These are phyloP conservation scores for Trichoderma atrobrunneum DNA, from an alignment of 2,329 filamentous ascomycete species.

Conservation along the genomic window DNA sequence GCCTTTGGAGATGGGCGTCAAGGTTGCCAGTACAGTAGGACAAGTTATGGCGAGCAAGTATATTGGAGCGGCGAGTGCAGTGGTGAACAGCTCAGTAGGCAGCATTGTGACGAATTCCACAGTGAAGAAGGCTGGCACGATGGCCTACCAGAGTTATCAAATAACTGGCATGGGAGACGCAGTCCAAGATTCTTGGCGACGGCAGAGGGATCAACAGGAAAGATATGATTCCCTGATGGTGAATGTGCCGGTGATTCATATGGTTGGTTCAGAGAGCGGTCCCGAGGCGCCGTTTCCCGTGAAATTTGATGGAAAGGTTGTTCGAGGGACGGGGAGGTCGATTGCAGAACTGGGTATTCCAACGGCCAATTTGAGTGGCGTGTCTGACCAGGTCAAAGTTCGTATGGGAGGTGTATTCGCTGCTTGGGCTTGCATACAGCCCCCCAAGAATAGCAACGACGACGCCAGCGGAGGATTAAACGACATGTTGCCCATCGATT, in stretches of 20 bases:
- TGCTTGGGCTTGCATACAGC: conserved; percentile 55
- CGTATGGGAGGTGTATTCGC: conserved; percentile 62
- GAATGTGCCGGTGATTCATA: conserved; percentile 31
- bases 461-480: conserved; percentile 25
- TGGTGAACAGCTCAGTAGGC: conserved; percentile 42
- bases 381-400: conserved; percentile 52
- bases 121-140: conserved; percentile 40
- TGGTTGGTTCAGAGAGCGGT: conserved; percentile 50
- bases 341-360: conserved; percentile 45
- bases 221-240: conserved; percentile 36
- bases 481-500: conserved; percentile 39
- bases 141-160: conserved; percentile 38
- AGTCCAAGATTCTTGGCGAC: conserved; percentile 35
- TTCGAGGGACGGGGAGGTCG: conserved; percentile 43
- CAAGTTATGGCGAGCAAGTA: conserved; percentile 45
- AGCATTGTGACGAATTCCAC: conserved; percentile 34
- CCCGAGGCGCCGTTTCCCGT: conserved; percentile 54
- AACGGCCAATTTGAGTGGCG: conserved; percentile 51
- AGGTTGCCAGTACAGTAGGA: conserved; percentile 51
- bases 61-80: conserved; percentile 35
- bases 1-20: conserved; percentile 63
- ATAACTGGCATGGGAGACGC: conserved; percentile 28
- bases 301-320: conserved; percentile 48
- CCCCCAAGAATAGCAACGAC: conserved; percentile 22
- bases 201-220: conserved; percentile 31